Base-by-base conservation (phyloP, 73 alveolate species). In the Diophrys appendiculata region DNA sequence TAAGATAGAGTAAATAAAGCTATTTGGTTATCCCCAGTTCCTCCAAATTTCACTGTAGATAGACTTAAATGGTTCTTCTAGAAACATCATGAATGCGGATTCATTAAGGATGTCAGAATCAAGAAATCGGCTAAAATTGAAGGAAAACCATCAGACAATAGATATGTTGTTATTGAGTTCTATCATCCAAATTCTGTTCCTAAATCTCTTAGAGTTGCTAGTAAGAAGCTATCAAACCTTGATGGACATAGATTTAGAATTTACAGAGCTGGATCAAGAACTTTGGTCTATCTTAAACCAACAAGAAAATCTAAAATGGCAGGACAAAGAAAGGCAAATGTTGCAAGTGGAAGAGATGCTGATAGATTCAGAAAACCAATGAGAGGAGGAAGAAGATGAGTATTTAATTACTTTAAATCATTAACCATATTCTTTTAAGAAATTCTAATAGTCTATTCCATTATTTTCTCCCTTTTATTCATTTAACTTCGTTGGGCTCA, bases 201-300 rank as follows among this genome's bases (percentile, higher is more conserved):
- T 56, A 91, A 97, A 86, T 67, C 92, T 75, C 84, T 93, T 18
- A 92, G 94, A 52, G 86, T 95, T 31, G 98, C 98, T 22, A 78
- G 95, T 25, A 91, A 93, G 88, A 81, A 87, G 72, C 72, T 82
- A 83, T 89, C 96, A 1, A 29, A 26, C 3, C 35, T 93, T 26
- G 65, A 69, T 60, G 96, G 98, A 32, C 82, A 79, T 69, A 89
- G 82, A 33, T 87, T 84, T 76, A 93, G 96, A 89, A 82, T 91
- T 65, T 95, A 91, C 88, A 95, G 94, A 72, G 98, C 98, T 1
- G 99, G 99, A 76, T 33, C 78, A 28, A 91, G 95, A 78, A 94
- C 98, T 5, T 65, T 82, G 13, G 88, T 82, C 32, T 73, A 76
- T 53, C 76, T 54, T 25, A 56, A 76, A 52, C 80, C 77, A 0